Evolutionary conservation across 768 basidiomycete species (phyloP).

Genomic region (Calocybe cyanea): DNA sequence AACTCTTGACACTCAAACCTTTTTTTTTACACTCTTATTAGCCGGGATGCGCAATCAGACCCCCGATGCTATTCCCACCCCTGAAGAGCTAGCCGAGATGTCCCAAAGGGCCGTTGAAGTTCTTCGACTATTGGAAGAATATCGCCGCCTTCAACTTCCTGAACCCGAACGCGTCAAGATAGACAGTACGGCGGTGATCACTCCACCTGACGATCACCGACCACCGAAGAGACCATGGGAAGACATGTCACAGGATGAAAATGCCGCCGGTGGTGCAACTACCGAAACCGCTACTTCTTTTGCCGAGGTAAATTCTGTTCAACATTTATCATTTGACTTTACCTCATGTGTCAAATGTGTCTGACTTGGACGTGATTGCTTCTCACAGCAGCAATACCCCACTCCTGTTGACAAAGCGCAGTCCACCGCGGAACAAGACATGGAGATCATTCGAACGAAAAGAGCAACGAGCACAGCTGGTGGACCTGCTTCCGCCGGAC

Average conservation of each 20-base stretch:
- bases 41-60: slow-evolving; percentile 42
- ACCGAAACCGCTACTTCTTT: slow-evolving; percentile 22
- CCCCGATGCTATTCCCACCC: slow-evolving; percentile 48
- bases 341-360: neutral
- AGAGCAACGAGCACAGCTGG: slow-evolving; percentile 69
- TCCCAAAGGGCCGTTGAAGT: slow-evolving; percentile 60
- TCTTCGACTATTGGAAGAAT: slow-evolving; percentile 62
- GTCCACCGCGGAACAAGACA: slow-evolving; percentile 75
- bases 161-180: slow-evolving; percentile 32
- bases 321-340: neutral
- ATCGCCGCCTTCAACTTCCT: slow-evolving; percentile 40
- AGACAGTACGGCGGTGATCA: slow-evolving; percentile 24
- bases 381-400: slow-evolving; percentile 22
- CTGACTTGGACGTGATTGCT: neutral
- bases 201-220: slow-evolving; percentile 46
- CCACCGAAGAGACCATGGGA: slow-evolving; percentile 81
- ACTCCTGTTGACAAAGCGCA: slow-evolving; percentile 37
- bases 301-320: slow-evolving; percentile 30
- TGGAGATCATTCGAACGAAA: slow-evolving; percentile 81
- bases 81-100: slow-evolving; percentile 67
- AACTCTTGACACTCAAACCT: slow-evolving; percentile 8
- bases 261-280: slow-evolving; percentile 16
- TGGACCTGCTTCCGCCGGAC: slow-evolving; percentile 42
- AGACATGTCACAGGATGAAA: slow-evolving; percentile 54
- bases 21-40: slow-evolving; percentile 13